phyloP scores from a whole-genome alignment of 257 asterid genomes.

The Knoxia roxburghii region DNA sequence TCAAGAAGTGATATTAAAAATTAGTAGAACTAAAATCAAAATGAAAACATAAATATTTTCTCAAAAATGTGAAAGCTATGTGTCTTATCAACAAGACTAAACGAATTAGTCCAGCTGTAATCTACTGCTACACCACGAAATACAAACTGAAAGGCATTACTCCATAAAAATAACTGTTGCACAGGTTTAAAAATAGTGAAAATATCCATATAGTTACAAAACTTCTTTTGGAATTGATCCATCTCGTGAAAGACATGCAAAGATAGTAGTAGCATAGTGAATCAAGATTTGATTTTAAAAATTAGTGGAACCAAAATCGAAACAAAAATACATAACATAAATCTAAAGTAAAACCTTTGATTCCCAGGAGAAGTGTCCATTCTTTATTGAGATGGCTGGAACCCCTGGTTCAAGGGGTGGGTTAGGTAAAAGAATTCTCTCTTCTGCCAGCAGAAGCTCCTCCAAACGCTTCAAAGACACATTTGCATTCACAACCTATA shows the following conservation, averaged over 20 bases:
- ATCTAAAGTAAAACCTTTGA: constrained; percentile 47
- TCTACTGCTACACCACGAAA: neutral
- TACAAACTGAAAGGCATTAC: neutral
- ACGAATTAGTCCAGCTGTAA: neutral
- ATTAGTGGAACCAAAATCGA: neutral
- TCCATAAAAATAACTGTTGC: neutral
- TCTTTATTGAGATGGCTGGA: constrained; percentile 87
- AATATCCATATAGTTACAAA: neutral
- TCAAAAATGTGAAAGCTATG: neutral
- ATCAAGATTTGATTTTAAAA: neutral
- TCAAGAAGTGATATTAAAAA: too few relatives aligned
- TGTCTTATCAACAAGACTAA: neutral
- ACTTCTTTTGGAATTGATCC: neutral
- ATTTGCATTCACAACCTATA: constrained; percentile 84
- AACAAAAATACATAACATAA: neutral
- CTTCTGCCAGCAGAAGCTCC: constrained; percentile 85
- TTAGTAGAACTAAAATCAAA: too few relatives aligned
- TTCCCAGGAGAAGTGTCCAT: constrained; percentile 95
- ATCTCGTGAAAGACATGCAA: neutral
- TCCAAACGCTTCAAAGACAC: constrained; percentile 89
- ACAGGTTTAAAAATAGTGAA: neutral
- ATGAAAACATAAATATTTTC: too few relatives aligned
- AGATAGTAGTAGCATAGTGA: neutral
- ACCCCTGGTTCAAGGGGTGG: constrained; percentile 72
- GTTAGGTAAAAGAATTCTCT: constrained; percentile 69